Evolutionary conservation across 257 asterid genomes (phyloP), one percentile per base, ranked within the genome.

Genomic region (Solanum phureja): DNA sequence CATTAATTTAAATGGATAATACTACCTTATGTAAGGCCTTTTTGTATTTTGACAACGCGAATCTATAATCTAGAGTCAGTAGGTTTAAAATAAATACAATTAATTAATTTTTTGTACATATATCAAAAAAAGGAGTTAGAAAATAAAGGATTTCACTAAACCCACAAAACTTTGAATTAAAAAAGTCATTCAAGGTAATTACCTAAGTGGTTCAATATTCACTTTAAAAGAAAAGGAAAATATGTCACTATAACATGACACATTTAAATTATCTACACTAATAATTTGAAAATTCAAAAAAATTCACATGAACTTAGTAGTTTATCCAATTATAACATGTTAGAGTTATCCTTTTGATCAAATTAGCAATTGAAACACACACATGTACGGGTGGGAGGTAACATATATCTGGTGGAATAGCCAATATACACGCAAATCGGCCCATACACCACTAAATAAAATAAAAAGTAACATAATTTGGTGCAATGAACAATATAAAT

Each of bases 1-100:
- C 92, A 87, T 88, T 44, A 52, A 83, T 87, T 83, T n/a, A 86
- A 71, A 72, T 44, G 86, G 86, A 24, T 21, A 81, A 62, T 64
- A 33, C 31, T 5, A 23, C 2, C 83, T 46, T 14, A 23, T 76
- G 60, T 3, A 76, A 5, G 58, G 34, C 21, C 0, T 38, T 6
- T 35, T 35, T 72, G n/a, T 33, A 7, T 3, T 34, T 72, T 34
- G 16, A 4, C 14, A 35, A 73, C 0, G 9, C 1, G 8, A 0
- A 74, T 74, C 19, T 5, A 74, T 35, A 34, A 19, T 23, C 42
- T 31, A 16, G 49, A 74, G 10, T 74, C 1, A 19, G 49, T 9
- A 18, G 5, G 2, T 19, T 74, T 37, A 21, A 18, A 18, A 6
- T 2, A 56, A 56, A 18, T 18, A 49, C 21, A 18, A 52, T 52